A percentile compares a stretch with the other conserved stretches of the same genome.
Evolutionary conservation across 805 yeast species (phyloP).

Genomic region (Starmerella floricola): DNA sequence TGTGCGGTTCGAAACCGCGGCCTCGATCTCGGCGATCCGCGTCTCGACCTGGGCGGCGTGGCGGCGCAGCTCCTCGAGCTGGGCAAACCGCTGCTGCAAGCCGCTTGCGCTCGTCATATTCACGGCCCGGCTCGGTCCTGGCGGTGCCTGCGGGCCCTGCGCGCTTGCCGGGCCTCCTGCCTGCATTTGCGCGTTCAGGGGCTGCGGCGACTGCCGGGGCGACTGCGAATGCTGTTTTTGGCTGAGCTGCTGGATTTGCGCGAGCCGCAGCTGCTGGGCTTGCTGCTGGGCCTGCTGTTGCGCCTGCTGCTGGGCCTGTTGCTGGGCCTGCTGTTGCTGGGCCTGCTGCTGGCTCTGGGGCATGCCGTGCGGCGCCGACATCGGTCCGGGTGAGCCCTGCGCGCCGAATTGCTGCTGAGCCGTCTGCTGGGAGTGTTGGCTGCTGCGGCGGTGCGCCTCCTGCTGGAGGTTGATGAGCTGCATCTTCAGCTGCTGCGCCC

Average conservation of each 20-base stretch:
- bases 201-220: neutral
- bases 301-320: slow-evolving; percentile 4
- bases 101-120: slow-evolving; percentile 18
- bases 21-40: slow-evolving; percentile 17
- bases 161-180: slow-evolving; percentile 17
- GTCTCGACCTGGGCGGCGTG: slow-evolving; percentile 7
- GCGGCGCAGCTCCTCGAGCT: slow-evolving; percentile 20
- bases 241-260: neutral
- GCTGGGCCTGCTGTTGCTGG: slow-evolving; percentile 5
- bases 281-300: slow-evolving; percentile 9
- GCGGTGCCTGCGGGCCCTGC: slow-evolving; percentile 17
- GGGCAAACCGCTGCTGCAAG: slow-evolving; percentile 21
- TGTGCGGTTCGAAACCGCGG: slow-evolving; percentile 6
- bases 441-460: slow-evolving; percentile 7
- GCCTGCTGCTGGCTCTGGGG: slow-evolving; percentile 11
- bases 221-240: slow-evolving; percentile 5
- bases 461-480: slow-evolving; percentile 21
- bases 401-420: slow-evolving; percentile 2
- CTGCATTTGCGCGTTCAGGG: slow-evolving; percentile 1
- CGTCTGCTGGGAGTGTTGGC: slow-evolving; percentile 5
- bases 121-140: slow-evolving; percentile 12
- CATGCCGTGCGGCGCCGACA: no score
- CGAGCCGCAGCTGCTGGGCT: slow-evolving; percentile 4
- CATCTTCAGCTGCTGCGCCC: slow-evolving; percentile 25
- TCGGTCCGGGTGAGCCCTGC: no score